phyloP scores from a whole-genome alignment of 1,284 basidiomycete species.

The Hymenochaete sp. region DNA sequence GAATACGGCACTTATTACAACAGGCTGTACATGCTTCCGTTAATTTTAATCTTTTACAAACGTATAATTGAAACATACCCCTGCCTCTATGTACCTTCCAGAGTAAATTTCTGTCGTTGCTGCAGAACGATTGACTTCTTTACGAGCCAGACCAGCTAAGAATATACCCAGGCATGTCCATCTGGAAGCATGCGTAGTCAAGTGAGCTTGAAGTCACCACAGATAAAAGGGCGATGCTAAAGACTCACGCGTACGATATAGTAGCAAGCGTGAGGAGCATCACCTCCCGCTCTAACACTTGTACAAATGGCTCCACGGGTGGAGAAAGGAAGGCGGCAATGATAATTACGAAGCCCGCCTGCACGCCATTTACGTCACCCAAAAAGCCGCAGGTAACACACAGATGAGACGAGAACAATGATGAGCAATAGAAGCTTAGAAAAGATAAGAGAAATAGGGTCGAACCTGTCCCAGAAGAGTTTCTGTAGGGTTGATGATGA shows the following conservation, averaged over 20 bases:
- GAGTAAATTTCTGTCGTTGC: constrained; percentile 31
- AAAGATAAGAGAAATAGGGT: not conserved
- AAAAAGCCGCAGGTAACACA: not conserved
- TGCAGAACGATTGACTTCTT: constrained; percentile 34
- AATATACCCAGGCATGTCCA: constrained; percentile 63
- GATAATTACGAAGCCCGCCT: constrained; percentile 25
- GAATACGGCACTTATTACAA: constrained; percentile 55
- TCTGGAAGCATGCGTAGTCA: constrained; percentile 27
- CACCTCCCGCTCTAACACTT: constrained; percentile 58
- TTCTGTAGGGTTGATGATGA: constrained; percentile 24
- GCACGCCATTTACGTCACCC: not conserved
- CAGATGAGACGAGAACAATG: too few relatives aligned
- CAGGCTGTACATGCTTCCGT: constrained; percentile 32
- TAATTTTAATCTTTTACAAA: constrained; percentile 11
- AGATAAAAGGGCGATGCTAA: not conserved
- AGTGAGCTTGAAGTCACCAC: constrained; percentile 5
- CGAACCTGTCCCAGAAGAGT: constrained; percentile 21
- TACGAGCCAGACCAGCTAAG: constrained; percentile 52
- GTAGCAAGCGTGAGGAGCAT: constrained; percentile 24
- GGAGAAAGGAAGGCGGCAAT: constrained; percentile 53
- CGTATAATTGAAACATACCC: constrained; percentile 29
- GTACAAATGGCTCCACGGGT: constrained; percentile 58
- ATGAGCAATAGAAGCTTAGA: not conserved
- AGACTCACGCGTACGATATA: constrained; percentile 55
- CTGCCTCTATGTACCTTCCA: constrained; percentile 53